Evolutionary conservation across 2,329 filamentous ascomycete species (phyloP).

Genomic region (Microcyclosporella mali): DNA sequence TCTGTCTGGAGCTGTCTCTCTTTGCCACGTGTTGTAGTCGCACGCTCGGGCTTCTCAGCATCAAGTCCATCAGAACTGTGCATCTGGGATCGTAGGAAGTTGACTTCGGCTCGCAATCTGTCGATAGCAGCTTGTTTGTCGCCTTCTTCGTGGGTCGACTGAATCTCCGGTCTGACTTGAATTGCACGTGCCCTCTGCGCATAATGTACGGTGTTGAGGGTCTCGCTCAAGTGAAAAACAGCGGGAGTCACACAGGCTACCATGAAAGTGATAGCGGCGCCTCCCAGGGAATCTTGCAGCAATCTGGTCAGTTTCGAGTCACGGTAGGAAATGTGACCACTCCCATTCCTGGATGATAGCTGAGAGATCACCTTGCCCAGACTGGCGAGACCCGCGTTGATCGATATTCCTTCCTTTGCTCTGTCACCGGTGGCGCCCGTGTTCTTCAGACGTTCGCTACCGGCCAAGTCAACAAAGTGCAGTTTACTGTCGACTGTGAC

Average conservation of each 20-base stretch:
- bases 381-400: conserved; percentile 91
- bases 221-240: conserved; percentile 96
- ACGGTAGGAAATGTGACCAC: conserved; percentile 91
- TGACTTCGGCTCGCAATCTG: conserved; percentile 84
- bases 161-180: conserved; percentile 94
- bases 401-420: conserved; percentile 93
- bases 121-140: conserved; percentile 95
- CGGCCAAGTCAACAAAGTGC: conserved; percentile 95
- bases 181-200: conserved; percentile 93
- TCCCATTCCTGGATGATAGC: conserved; percentile 79
- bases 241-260: conserved; percentile 96
- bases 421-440: conserved; percentile 91
- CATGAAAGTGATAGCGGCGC: conserved; percentile 98
- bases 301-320: conserved; percentile 95
- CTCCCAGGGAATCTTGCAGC: conserved; percentile 91
- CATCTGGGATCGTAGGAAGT: conserved; percentile 90
- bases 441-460: conserved; percentile 94
- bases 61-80: conserved; percentile 69
- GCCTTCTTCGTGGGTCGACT: conserved; percentile 78
- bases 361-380: conserved; percentile 98
- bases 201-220: conserved; percentile 92
- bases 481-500: conserved; percentile 96
- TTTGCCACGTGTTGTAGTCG: conserved; percentile 49
- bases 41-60: conserved; percentile 62
- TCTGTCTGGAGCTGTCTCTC: conserved; percentile 87